Percentiles rank a stretch among this genome's conserved stretches.
phyloP scores from a whole-genome alignment of 331 rosid species.

The Pyracantha coccinea region DNA sequence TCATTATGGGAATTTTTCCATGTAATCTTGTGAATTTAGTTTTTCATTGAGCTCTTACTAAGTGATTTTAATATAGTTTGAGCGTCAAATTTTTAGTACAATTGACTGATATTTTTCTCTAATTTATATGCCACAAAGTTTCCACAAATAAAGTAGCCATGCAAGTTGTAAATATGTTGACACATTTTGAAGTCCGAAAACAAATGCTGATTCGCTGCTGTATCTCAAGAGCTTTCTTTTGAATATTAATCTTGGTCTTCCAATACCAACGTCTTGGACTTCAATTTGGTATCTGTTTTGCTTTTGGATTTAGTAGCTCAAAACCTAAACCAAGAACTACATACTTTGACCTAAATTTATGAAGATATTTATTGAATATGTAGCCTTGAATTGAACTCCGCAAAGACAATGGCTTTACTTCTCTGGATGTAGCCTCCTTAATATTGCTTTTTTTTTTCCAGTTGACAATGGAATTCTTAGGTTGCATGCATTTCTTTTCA shows the following conservation, averaged over 20 bases:
- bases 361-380: not conserved
- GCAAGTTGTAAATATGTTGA: not conserved
- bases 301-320: not conserved
- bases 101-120: not conserved
- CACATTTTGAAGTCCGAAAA: not conserved
- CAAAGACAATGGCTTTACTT: not conserved
- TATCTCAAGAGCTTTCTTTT: not conserved
- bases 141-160: not conserved
- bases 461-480: not conserved
- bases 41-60: not conserved
- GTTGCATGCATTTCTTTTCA: not conserved
- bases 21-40: too few species aligned
- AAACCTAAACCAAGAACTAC: not conserved
- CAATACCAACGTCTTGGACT: not conserved
- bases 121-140: not conserved
- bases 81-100: not conserved
- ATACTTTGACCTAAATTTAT: not conserved
- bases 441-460: not conserved
- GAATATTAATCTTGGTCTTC: not conserved
- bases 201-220: not conserved
- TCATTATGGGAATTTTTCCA: too few species aligned
- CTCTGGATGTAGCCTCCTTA: not conserved
- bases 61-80: not conserved
- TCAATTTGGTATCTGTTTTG: not conserved
- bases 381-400: not conserved